Conservation (phyloP, 2,329 filamentous ascomycete genomes). For the Chaetoscypha palmicola region DNA sequence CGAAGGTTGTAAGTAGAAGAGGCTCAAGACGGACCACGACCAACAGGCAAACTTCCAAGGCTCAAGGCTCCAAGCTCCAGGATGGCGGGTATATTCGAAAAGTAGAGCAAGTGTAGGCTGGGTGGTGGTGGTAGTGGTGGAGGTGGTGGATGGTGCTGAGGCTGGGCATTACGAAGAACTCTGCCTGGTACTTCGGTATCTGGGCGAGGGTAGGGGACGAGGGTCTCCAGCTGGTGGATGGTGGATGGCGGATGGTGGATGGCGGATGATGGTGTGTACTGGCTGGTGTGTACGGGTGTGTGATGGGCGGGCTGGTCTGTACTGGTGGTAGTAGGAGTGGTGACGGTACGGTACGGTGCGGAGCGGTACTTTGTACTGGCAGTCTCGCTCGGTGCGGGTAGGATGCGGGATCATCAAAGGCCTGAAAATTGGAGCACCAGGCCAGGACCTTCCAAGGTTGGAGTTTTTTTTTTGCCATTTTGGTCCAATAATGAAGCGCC, state of each 20-base stretch:
- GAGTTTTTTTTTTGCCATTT: conserved; percentile 1
- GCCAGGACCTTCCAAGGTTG: no score
- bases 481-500: conserved; percentile 11
- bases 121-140: background rate
- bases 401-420: conserved; percentile 10
- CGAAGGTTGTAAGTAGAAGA: background rate
- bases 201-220: background rate
- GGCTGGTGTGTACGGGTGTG: background rate
- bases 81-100: background rate
- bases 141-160: background rate
- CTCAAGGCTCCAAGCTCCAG: background rate
- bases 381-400: background rate
- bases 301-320: background rate
- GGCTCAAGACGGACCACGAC: background rate
- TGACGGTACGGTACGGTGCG: background rate
- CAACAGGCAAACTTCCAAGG: no score
- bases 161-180: conserved; percentile 2
- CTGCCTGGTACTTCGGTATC: background rate
- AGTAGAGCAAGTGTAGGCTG: background rate
- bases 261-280: background rate
- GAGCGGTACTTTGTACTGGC: background rate
- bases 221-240: no score
- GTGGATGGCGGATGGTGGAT: no score
- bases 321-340: no score
- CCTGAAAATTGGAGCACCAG: conserved; percentile 11